Conservation (phyloP, 1,139 yeast genomes). For the Debaryomycetaceae sp. region DNA sequence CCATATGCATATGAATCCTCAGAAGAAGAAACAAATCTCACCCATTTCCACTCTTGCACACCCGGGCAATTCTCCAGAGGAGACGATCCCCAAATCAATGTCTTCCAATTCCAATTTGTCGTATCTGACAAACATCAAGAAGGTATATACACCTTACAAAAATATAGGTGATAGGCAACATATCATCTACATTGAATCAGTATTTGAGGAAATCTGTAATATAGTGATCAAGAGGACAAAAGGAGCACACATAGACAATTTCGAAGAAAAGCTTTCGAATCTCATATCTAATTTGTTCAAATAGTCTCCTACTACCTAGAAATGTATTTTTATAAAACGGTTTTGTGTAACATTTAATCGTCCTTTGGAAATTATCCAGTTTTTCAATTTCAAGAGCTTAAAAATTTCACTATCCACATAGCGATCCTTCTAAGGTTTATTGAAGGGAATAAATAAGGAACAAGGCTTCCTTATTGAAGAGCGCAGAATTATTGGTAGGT, state of each 20-base stretch:
- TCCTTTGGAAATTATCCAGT: background rate
- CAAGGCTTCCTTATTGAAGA: background rate
- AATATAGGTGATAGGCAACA: slow-evolving; percentile 30
- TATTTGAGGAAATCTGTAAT: slow-evolving; percentile 25
- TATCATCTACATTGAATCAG: slow-evolving; percentile 23
- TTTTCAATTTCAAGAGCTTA: background rate
- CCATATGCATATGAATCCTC: slow-evolving; percentile 23
- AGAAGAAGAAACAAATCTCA: slow-evolving; percentile 11
- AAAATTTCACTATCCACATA: slow-evolving; percentile 1
- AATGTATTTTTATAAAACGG: background rate
- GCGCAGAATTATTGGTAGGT: background rate
- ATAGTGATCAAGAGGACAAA: slow-evolving; percentile 8
- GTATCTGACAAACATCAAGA: slow-evolving; percentile 36
- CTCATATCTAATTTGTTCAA: slow-evolving; percentile 14
- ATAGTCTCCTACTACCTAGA: background rate
- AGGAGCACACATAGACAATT: slow-evolving; percentile 9
- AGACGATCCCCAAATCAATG: background rate
- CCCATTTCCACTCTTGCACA: background rate
- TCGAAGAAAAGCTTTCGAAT: slow-evolving; percentile 16
- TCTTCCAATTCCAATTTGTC: slow-evolving; percentile 9
- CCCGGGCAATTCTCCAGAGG: slow-evolving; percentile 4
- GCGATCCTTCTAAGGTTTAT: background rate
- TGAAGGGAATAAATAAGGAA: background rate
- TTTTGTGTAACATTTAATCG: slow-evolving; percentile 6
- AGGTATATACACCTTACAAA: slow-evolving; percentile 33